Evolutionary conservation across 1,284 basidiomycete genomes (phyloP).

Genomic region (Apiotrichum mycotoxinovorans): DNA sequence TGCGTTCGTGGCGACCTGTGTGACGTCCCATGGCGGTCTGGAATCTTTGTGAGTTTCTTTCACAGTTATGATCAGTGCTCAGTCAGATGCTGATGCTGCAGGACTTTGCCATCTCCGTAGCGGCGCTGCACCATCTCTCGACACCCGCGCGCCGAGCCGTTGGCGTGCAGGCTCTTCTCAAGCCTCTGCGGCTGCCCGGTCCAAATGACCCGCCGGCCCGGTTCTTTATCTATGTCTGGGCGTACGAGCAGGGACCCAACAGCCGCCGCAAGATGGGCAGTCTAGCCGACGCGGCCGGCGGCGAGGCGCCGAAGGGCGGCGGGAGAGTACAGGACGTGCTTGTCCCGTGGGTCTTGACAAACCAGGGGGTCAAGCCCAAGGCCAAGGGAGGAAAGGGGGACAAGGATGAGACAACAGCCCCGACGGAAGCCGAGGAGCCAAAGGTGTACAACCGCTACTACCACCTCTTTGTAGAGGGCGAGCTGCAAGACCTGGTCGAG

Average conservation of each 20-base stretch:
- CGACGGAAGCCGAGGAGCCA: not conserved
- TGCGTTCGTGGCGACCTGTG: constrained; percentile 61
- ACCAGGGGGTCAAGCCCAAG: constrained; percentile 17
- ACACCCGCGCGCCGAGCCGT: constrained; percentile 65
- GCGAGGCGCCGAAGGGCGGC: not conserved
- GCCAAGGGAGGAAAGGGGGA: not conserved
- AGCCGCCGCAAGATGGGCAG: constrained; percentile 66
- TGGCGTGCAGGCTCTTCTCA: constrained; percentile 69
- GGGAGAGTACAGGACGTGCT: constrained; percentile 60
- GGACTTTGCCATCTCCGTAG: constrained; percentile 94
- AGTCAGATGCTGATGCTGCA: no score
- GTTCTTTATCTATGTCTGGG: constrained; percentile 97
- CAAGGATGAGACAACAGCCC: not conserved
- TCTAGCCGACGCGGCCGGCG: constrained; percentile 29
- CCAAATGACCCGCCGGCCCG: constrained; percentile 57
- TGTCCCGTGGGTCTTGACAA: constrained; percentile 62
- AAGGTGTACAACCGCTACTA: constrained; percentile 80
- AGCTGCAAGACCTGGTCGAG: constrained; percentile 62
- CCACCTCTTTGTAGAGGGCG: constrained; percentile 81
- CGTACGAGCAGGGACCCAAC: constrained; percentile 81
- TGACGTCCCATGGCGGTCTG: constrained; percentile 62
- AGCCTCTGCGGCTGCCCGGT: constrained; percentile 58
- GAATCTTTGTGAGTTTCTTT: constrained; percentile 66
- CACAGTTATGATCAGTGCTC: not conserved
- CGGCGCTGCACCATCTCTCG: constrained; percentile 89